Evolutionary conservation across 306 rosid species (phyloP).

Genomic region (Alnus rubra): DNA sequence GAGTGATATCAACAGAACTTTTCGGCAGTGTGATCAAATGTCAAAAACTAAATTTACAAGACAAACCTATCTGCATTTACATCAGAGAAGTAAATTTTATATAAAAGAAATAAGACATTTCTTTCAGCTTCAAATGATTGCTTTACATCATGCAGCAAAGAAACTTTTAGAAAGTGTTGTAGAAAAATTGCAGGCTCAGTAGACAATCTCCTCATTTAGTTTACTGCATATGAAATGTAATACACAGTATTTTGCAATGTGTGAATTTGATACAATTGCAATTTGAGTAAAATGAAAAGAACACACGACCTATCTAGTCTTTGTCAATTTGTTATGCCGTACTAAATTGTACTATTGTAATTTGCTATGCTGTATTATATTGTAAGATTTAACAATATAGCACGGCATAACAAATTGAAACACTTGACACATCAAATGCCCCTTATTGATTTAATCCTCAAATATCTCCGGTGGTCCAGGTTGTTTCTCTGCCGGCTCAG

Average conservation of each 20-base stretch:
- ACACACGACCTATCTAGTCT: neutral
- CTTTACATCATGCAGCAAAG: neutral
- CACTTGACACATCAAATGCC: neutral
- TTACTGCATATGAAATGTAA: neutral
- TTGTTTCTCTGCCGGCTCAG: too few relatives aligned
- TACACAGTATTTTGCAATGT: neutral
- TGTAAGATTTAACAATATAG: slow-evolving; percentile 2
- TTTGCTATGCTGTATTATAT: neutral
- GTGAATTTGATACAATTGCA: neutral
- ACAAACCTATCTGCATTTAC: neutral
- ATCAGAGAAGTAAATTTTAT: neutral
- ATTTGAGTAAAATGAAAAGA: neutral
- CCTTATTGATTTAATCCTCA: neutral
- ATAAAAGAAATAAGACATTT: neutral
- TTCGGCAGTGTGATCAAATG: neutral
- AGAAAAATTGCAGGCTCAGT: neutral
- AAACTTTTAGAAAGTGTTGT: neutral
- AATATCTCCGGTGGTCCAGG: too few relatives aligned
- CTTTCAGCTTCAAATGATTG: slow-evolving; percentile 2
- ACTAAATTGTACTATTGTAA: neutral
- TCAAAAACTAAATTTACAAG: neutral
- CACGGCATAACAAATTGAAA: neutral
- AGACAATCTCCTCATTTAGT: neutral
- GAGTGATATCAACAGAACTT: neutral
- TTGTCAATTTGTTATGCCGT: neutral